Evolutionary conservation across 345 rosid species (phyloP).

Genomic region (Murraya paniculata): DNA sequence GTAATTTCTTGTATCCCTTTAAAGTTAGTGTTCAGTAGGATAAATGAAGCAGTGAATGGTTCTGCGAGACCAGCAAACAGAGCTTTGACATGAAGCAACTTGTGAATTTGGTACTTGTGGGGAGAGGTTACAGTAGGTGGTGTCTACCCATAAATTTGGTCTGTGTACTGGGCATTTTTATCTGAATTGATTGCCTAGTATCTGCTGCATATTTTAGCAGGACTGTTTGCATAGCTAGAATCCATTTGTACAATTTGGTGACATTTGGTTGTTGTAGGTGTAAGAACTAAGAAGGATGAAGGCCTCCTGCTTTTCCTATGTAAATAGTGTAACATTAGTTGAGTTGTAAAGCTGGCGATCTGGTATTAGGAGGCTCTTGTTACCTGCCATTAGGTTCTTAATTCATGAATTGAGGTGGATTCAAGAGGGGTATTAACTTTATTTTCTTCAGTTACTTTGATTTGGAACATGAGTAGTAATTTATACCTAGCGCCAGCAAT

Average conservation of each 20-base stretch:
- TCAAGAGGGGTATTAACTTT: constrained; percentile 21
- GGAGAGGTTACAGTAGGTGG: not conserved
- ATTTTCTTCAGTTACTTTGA: not conserved
- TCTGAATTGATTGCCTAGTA: constrained; percentile 3
- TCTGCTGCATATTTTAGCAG: constrained; percentile 7
- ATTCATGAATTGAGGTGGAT: constrained; percentile 18
- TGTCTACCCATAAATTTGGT: constrained; percentile 1
- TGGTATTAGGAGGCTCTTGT: constrained; percentile 17
- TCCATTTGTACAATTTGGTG: constrained; percentile 15
- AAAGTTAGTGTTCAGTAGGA: constrained; percentile 89
- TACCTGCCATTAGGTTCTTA: constrained; percentile 6
- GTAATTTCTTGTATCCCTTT: constrained; percentile 83
- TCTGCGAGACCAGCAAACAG: constrained; percentile 43
- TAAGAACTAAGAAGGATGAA: not conserved
- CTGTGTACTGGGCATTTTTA: constrained; percentile 4
- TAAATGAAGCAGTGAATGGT: constrained; percentile 82
- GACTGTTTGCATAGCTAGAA: not conserved
- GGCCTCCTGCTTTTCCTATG: constrained; percentile 17
- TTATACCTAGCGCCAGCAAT: constrained; percentile 4
- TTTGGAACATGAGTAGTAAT: constrained; percentile 9
- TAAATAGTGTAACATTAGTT: constrained; percentile 33
- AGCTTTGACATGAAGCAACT: constrained; percentile 25
- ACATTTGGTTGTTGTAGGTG: constrained; percentile 19
- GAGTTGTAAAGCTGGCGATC: constrained; percentile 29
- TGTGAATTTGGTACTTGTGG: constrained; percentile 18